Base-by-base conservation (phyloP, 2,329 filamentous ascomycete species). In the Byssoonygena ceratinophila region DNA sequence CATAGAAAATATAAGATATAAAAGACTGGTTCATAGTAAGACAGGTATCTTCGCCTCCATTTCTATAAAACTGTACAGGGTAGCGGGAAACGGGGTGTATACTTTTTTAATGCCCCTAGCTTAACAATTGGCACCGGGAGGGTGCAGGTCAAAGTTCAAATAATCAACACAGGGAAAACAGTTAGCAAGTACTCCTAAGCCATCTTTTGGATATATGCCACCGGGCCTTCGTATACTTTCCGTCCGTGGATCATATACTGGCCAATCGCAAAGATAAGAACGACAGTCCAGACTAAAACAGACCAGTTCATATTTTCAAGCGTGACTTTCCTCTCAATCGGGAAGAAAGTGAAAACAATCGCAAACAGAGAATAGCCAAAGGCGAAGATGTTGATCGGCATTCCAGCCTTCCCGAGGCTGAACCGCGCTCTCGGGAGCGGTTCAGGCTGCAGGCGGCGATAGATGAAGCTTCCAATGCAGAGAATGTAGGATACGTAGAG, bases 401-500 rank as follows among this genome's bases (percentile, higher is more conserved):
- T 47, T 3, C 61, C 65, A 46, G 57, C 63, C 9, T 57, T 52
- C 0, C 64, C 64, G 40, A 70, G 55, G 16, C 56, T 55, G 52
- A 57, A 59, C 36, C 56, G 57, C 25, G 27, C 39, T 36, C 40
- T 37, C 7, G 54, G 54, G 7, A 58, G 44, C 11, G 60, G 46
- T 65, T 67, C 3, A 61, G 67, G n/a, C 59, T 41, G 45, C 64
- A 66, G 1, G 64, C 61, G 11, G 59, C 66, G 12, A 60, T 63
- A 12, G 63, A 65, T 1, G 64, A 70, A 65, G 4, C 61, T 62
- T 18, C 64, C 59, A 18, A 70, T 58, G 18, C 63, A 61, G 32
- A 72, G 64, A 18, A 70, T 61, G 56, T 72, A 72, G 8, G 67
- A 71, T 3, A 67, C 55, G 51, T 66, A 68, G 22, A 71, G 61